phyloP scores from a whole-genome alignment of 768 basidiomycete species.

The Leucocoprinus sp. region DNA sequence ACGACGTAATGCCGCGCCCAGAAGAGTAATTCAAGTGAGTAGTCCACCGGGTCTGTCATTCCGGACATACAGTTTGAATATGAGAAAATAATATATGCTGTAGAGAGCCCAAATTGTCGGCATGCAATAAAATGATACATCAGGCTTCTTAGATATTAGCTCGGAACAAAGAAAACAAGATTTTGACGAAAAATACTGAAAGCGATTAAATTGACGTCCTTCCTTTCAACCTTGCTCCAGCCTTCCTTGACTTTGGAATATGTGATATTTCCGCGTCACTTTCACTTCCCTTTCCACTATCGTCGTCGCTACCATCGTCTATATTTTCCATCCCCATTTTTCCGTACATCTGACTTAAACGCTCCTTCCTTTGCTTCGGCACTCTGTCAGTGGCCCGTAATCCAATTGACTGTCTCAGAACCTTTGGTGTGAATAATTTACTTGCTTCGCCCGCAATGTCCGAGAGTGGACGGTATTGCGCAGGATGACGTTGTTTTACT shows the following conservation, averaged over 20 bases:
- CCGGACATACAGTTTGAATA: too few species aligned
- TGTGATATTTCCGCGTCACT: slow-evolving; percentile 34
- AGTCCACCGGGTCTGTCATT: too few species aligned
- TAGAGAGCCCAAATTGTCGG: too few species aligned
- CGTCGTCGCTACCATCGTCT: slow-evolving; percentile 35
- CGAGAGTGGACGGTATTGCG: slow-evolving; percentile 34
- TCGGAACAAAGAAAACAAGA: not conserved
- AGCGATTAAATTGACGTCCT: not conserved
- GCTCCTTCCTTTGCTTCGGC: slow-evolving; percentile 18
- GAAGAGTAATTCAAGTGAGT: too few species aligned
- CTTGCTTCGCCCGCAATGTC: slow-evolving; percentile 39
- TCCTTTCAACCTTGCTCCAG: slow-evolving; percentile 27
- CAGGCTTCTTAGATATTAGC: too few species aligned
- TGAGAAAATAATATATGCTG: too few species aligned
- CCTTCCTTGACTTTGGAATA: slow-evolving; percentile 51
- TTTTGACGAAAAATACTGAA: not conserved
- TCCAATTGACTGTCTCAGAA: slow-evolving; percentile 13
- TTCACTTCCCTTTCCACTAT: slow-evolving; percentile 40
- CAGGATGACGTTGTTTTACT: slow-evolving; percentile 1
- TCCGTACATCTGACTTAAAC: slow-evolving; percentile 31
- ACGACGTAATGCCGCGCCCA: too few species aligned
- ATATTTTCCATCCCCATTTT: slow-evolving; percentile 23
- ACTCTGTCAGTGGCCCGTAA: slow-evolving; percentile 20
- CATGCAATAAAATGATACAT: too few species aligned
- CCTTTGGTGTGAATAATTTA: slow-evolving; percentile 21